Percentiles rank a stretch among this genome's conserved stretches.
These are phyloP conservation scores for Hemileia vastatrix DNA, from an alignment of 1,284 basidiomycete species.

Conservation along the genomic window DNA sequence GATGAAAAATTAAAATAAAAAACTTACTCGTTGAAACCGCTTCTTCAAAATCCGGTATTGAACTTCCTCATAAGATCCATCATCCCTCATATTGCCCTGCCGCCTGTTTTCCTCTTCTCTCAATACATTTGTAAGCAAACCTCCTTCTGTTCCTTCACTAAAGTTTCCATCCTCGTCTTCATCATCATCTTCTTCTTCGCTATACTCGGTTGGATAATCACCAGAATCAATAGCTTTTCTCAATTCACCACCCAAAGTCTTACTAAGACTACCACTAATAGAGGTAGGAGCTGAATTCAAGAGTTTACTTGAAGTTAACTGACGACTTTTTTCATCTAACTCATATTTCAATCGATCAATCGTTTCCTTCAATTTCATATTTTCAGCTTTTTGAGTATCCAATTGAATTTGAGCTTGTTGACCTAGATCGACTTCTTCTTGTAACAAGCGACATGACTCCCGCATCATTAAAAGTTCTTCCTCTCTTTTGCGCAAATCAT, in stretches of 20 bases:
- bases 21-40: too few relatives aligned
- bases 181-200: neutral
- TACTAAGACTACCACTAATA: constrained; percentile 6
- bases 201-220: too few relatives aligned
- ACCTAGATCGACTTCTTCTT: constrained; percentile 9
- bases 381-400: constrained; percentile 18
- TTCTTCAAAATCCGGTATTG: too few relatives aligned
- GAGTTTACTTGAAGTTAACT: neutral
- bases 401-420: constrained; percentile 6
- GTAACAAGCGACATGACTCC: constrained; percentile 1
- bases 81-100: too few relatives aligned
- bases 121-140: too few relatives aligned
- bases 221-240: neutral
- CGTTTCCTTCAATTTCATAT: constrained; percentile 14
- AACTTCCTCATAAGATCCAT: too few relatives aligned
- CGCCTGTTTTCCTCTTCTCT: too few relatives aligned
- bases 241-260: constrained; percentile 13
- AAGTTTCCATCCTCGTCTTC: constrained; percentile 1
- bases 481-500: constrained; percentile 9
- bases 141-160: too few relatives aligned
- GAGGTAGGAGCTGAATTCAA: constrained; percentile 1
- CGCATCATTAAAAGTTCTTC: neutral
- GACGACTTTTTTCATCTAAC: constrained; percentile 7
- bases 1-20: too few relatives aligned
- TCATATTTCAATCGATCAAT: constrained; percentile 17